phyloP scores from a whole-genome alignment of 208 protist genomes.

The Trypanosoma cruzi region DNA sequence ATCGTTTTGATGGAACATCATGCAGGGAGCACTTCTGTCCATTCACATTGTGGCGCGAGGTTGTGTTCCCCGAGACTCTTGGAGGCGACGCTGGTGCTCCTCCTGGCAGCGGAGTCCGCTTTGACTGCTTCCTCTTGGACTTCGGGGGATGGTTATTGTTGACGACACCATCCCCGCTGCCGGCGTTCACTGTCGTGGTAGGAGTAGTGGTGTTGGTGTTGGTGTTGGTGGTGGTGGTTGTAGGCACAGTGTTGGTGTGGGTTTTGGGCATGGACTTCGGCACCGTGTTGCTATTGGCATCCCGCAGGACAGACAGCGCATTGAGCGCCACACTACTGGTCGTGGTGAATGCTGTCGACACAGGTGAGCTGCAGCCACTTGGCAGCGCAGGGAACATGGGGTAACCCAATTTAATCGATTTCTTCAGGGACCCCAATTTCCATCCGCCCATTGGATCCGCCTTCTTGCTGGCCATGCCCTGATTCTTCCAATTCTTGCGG shows the following conservation, averaged over 20 bases:
- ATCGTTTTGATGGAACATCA: constrained; percentile 27
- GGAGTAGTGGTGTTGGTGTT: background rate
- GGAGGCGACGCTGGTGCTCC: background rate
- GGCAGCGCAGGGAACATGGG: constrained; percentile 20
- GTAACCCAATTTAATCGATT: constrained; percentile 12
- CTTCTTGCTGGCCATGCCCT: background rate
- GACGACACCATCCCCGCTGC: background rate
- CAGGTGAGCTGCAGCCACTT: constrained; percentile 9
- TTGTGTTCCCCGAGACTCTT: background rate
- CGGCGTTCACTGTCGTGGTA: constrained; percentile 7
- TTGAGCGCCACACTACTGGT: constrained; percentile 9
- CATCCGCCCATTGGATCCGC: background rate
- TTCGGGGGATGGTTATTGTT: constrained; percentile 4
- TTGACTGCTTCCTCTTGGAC: constrained; percentile 24
- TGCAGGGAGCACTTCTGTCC: constrained; percentile 28
- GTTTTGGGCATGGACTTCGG: constrained; percentile 9
- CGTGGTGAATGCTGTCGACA: constrained; percentile 1
- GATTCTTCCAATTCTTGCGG: constrained; percentile 3
- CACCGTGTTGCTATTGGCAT: constrained; percentile 10
- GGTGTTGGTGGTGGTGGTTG: constrained; percentile 4
- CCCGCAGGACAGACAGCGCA: constrained; percentile 11
- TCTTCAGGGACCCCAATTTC: constrained; percentile 18
- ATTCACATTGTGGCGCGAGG: constrained; percentile 19
- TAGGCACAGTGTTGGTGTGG: constrained; percentile 3
- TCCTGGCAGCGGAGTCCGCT: background rate